Evolutionary conservation across 2,329 filamentous ascomycete species (phyloP).

Genomic region (Arthroderma sp.): DNA sequence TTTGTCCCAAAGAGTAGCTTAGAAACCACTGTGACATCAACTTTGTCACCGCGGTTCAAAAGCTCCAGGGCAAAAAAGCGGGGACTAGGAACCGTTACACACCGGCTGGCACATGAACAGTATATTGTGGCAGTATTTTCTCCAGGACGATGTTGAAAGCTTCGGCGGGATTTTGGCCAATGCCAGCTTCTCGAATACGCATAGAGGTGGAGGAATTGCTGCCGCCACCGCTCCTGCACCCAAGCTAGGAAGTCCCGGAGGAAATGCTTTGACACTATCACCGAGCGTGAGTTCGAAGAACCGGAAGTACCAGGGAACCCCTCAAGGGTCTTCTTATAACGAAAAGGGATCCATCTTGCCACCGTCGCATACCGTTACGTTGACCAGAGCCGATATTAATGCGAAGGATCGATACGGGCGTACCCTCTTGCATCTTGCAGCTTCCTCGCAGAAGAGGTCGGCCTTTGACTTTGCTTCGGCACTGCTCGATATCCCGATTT

Average conservation of each 20-base stretch:
- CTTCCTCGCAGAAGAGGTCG: conserved; percentile 57
- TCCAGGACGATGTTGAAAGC: conserved; percentile 92
- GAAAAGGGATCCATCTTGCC: conserved; percentile 18
- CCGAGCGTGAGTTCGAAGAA: conserved; percentile 33
- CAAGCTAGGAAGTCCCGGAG: conserved; percentile 14
- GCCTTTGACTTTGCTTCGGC: conserved; percentile 64
- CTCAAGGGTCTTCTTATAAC: conserved; percentile 36
- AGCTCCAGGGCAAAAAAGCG: conserved; percentile 1
- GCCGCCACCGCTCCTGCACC: neutral
- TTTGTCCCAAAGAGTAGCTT: conserved; percentile 1
- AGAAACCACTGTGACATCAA: conserved; percentile 3
- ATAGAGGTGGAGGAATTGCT: neutral
- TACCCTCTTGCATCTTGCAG: conserved; percentile 72
- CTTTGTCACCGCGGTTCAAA: conserved; percentile 5
- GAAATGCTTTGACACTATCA: conserved; percentile 17
- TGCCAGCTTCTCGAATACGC: conserved; percentile 41
- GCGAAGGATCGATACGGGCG: conserved; percentile 68
- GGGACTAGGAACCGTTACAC: neutral
- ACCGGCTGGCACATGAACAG: conserved; percentile 65
- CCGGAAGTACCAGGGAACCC: conserved; percentile 30
- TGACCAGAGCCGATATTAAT: conserved; percentile 62
- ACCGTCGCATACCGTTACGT: conserved; percentile 13
- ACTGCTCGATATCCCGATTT: conserved; percentile 65
- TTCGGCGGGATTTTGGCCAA: conserved; percentile 81
- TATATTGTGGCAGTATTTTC: conserved; percentile 89